A percentile compares a stretch with the other conserved stretches of the same genome.
Evolutionary conservation across 257 asterid genomes (phyloP).

Genomic region (Avicennia marina): DNA sequence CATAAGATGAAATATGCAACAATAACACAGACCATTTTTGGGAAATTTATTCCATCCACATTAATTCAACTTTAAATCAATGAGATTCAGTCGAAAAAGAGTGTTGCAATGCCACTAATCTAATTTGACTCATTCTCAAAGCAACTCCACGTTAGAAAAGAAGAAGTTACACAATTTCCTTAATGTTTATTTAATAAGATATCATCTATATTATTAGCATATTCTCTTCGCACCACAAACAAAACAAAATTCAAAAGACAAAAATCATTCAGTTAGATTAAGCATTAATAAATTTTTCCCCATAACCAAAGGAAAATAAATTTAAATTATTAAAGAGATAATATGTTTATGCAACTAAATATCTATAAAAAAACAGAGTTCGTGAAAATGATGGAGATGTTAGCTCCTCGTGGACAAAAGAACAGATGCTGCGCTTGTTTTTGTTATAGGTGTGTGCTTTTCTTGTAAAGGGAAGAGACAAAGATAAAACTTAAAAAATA

Average conservation of each 20-base stretch:
- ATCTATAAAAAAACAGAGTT: neutral
- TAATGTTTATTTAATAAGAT: neutral
- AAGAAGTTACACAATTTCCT: neutral
- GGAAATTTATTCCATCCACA: no score
- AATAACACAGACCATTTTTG: no score
- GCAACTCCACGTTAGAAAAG: neutral
- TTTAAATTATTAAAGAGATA: neutral
- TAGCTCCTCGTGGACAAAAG: neutral
- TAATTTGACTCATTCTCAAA: neutral
- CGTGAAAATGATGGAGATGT: conserved; percentile 2
- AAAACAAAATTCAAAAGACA: neutral
- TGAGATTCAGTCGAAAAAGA: no score
- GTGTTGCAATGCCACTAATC: no score
- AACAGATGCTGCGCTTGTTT: no score
- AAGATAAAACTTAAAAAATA: no score
- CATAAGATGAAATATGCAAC: no score
- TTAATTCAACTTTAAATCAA: no score
- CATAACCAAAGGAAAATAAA: neutral
- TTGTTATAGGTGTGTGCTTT: no score
- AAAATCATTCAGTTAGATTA: neutral
- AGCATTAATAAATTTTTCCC: neutral
- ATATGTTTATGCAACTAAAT: neutral
- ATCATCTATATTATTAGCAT: neutral
- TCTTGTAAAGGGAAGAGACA: no score
- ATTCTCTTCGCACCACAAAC: neutral